Evolutionary conservation across 371 early-diverging fungal species (phyloP), one percentile per base, ranked within the genome.

Genomic region (Thermomucor indicae-seudaticae): DNA sequence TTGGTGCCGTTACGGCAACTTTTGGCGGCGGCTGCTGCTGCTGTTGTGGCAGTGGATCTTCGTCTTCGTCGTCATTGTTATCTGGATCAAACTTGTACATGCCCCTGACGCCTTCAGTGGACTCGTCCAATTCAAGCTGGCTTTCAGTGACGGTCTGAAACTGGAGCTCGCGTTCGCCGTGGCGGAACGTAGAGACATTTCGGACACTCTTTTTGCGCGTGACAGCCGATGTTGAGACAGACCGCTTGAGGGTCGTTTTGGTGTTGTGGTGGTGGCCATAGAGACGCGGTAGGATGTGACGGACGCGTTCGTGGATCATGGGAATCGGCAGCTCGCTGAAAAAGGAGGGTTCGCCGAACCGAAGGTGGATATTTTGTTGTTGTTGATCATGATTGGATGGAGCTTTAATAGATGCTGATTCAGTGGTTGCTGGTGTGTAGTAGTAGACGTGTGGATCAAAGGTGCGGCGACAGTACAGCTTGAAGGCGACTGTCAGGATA

Each of bases 321-420:
- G 82, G 82, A 30, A 81, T 72, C 5, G 78, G 66, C 32, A 79
- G 60, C 25, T 73, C 67, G 37, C 78, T 65, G 47, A 70, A 71
- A 38, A 78, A 76, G 3, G 76, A 70, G 6, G 81, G 82, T 32
- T 80, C 79, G 37, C 80, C 70, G 62, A 78, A 82, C 25, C 81
- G 70, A 54, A 69, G 59, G 6, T 73, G 67, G 22, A 75, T 47
- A 8, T 35, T 14, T 40, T 53, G 42, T 51, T 56, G 39, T n/a
- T 31, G 27, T 28, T 12, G 66, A 24, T n/a, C 12, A 27, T 44
- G 2, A 11, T 47, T 31, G 29, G 35, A 16, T 53, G 32, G 39
- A 43, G 28, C 49, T 35, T 17, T 12, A 34, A 14, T 2, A 34
- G 38, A 16, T 37, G 35, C n/a, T 12, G 41, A 40, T 4, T 40